Base-by-base conservation (phyloP, 108 stramenopile genomes). In the Chaetoceros tenuissimus region DNA sequence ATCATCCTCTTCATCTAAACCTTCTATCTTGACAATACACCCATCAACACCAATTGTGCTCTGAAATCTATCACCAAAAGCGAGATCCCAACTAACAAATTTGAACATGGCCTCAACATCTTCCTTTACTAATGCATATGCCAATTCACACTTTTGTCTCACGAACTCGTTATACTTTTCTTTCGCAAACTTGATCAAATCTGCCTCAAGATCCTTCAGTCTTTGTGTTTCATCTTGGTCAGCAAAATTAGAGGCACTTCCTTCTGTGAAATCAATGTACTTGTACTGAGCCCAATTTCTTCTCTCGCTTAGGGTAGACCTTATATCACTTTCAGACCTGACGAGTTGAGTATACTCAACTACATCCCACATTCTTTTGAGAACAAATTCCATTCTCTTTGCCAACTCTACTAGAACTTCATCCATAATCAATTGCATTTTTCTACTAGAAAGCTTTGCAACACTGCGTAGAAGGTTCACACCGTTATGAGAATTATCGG, bases 11-110 rank as follows among this genome's bases (percentile, higher is more conserved):
- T 31, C 31, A 30, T 57, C 21, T 27, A 65, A 40, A 50, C 58
- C 59, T 31, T 65, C 57, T 45, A 65, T 59, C 28, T 59, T 28
- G n/a, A 57, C 46, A n/a, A 58, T 25, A 40, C 49, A 65, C 2
- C 58, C 64, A 55, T 46, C 55, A 23, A 5, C 17, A 46, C 55
- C 47, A 47, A 22, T 49, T 51, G 49, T 26, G 27, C 29, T 31
- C 51, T 34, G 47, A 17, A 21, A 18, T 3, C 46, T 57, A 57
- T 25, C 64, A 48, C 18, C 64, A 40, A 40, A 40, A 10, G 34
- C 64, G 57, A 65, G 51, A 59, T 65, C 64, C 64, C 64, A 65
- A 17, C 57, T 65, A 13, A 65, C 58, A 43, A 59, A 65, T 24
- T 57, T 47, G 8, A 65, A 48, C 24, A 65, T 51, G 0, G 64